Conservation (phyloP, 2,329 filamentous ascomycete genomes). For the Gremmenia infestans region DNA sequence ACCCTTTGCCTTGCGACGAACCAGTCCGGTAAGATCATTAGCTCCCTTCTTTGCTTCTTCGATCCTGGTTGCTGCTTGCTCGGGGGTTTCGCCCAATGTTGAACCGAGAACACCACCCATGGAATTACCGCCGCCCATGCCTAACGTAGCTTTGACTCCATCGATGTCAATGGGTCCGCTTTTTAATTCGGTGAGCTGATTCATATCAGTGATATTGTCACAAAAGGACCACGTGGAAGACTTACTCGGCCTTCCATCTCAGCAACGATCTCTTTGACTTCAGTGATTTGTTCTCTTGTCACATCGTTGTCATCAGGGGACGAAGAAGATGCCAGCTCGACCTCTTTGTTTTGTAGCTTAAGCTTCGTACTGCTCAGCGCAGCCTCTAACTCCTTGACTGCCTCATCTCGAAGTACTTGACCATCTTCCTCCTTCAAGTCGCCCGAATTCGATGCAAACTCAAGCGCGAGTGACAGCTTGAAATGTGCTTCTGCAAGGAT, state of each 20-base stretch:
- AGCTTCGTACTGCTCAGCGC: conserved; percentile 69
- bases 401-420: conserved; percentile 65
- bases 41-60: conserved; percentile 70
- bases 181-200: conserved; percentile 62
- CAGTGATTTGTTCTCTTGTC: conserved; percentile 56
- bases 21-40: conserved; percentile 65
- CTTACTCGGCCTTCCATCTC: conserved; percentile 73
- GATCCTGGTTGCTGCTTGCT: conserved; percentile 57
- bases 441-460: conserved; percentile 65
- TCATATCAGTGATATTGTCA: conserved; percentile 9
- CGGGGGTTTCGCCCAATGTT: conserved; percentile 56
- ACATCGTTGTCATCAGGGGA: conserved; percentile 63
- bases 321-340: conserved; percentile 56
- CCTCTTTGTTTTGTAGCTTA: conserved; percentile 66
- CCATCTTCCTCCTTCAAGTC: conserved; percentile 52
- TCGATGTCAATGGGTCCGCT: conserved; percentile 51
- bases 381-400: conserved; percentile 64
- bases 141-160: conserved; percentile 45
- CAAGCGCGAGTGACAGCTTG: conserved; percentile 90
- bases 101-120: conserved; percentile 59
- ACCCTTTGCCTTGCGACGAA: conserved; percentile 55
- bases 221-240: conserved; percentile 5
- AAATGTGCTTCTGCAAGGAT: conserved; percentile 92
- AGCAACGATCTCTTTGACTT: conserved; percentile 71
- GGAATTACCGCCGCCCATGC: conserved; percentile 39